Percentiles rank a stretch among this genome's conserved stretches.
phyloP scores from a whole-genome alignment of 1,284 basidiomycete species.

The Peniophora sp. region DNA sequence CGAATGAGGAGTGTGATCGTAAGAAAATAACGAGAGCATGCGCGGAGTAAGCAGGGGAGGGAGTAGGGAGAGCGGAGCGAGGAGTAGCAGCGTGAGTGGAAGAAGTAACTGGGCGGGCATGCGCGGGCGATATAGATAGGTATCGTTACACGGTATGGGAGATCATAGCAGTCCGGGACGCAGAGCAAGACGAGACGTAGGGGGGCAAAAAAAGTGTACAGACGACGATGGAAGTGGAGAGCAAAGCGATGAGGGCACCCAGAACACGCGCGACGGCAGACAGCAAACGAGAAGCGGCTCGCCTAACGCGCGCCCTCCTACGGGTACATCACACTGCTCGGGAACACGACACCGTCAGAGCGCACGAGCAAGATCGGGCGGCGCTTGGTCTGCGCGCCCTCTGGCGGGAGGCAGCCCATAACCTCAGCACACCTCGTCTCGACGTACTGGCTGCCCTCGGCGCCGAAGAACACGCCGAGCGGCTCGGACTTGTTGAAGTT shows the following conservation, averaged over 20 bases:
- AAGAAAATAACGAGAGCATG: too few species aligned
- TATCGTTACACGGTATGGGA: too few species aligned
- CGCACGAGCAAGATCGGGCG: conserved; percentile 82
- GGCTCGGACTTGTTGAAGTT: conserved; percentile 79
- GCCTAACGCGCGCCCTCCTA: conserved; percentile 18
- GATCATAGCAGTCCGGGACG: too few species aligned
- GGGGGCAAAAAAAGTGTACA: conserved; percentile 7
- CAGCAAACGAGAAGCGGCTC: conserved; percentile 11
- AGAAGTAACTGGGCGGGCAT: too few species aligned
- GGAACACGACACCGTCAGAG: conserved; percentile 86
- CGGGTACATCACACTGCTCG: conserved; percentile 81
- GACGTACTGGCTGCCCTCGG: conserved; percentile 79
- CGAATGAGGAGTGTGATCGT: too few species aligned
- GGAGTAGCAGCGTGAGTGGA: too few species aligned
- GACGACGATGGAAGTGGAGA: conserved; percentile 10
- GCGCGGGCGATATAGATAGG: too few species aligned
- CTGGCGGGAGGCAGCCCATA: conserved; percentile 69
- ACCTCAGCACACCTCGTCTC: conserved; percentile 89
- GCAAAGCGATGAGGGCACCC: conserved; percentile 9
- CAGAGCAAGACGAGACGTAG: neutral
- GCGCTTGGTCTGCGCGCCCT: conserved; percentile 52
- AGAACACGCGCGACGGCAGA: conserved; percentile 10
- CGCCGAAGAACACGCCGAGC: conserved; percentile 81
- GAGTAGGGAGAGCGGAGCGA: too few species aligned
- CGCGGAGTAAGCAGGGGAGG: too few species aligned